Percentiles rank a stretch among this genome's conserved stretches.
These are phyloP conservation scores for Mesembryanthemum crystallinum DNA, from an alignment of 148 eudicot species.

Conservation along the genomic window DNA sequence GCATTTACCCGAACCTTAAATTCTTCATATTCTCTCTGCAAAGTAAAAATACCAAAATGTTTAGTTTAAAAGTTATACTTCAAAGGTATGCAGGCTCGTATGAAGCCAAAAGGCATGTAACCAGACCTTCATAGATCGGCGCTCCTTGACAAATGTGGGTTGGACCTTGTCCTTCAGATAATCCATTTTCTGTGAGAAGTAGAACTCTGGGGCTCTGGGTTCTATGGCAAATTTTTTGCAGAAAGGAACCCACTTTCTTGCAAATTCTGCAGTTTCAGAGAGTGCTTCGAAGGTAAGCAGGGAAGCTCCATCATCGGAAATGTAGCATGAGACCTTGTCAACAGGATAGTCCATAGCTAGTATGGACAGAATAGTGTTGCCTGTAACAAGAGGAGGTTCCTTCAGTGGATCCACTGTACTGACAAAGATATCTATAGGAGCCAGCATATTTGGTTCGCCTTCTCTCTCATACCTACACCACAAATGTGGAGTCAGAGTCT, in stretches of 20 bases:
- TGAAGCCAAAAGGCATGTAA: constrained; percentile 10
- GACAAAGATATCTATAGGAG: constrained; percentile 89
- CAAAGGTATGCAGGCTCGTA: neutral
- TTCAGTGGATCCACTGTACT: constrained; percentile 98
- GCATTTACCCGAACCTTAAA: constrained; percentile 89
- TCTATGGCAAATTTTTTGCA: constrained; percentile 90
- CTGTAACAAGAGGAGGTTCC: constrained; percentile 91
- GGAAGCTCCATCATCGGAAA: constrained; percentile 99
- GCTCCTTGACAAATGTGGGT: constrained; percentile 95
- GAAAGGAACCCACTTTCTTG: constrained; percentile 97
- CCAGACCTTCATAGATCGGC: constrained; percentile 92
- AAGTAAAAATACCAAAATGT: constrained; percentile 12
- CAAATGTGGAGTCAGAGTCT: constrained; percentile 11
- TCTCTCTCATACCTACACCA: constrained; percentile 89
- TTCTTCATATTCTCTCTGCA: constrained; percentile 97
- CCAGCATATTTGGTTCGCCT: constrained; percentile 90
- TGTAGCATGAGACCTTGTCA: constrained; percentile 89
- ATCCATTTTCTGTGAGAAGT: constrained; percentile 81
- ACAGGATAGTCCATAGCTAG: constrained; percentile 96
- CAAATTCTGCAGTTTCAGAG: constrained; percentile 95
- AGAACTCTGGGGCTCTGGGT: constrained; percentile 94
- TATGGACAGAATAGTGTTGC: constrained; percentile 83
- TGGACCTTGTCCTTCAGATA: constrained; percentile 96
- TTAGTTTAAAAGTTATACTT: constrained; percentile 11
- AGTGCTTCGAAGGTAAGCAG: constrained; percentile 94